These are phyloP conservation scores for Stylonectria norvegica DNA, from an alignment of 2,329 filamentous ascomycete species.

Conservation along the genomic window DNA sequence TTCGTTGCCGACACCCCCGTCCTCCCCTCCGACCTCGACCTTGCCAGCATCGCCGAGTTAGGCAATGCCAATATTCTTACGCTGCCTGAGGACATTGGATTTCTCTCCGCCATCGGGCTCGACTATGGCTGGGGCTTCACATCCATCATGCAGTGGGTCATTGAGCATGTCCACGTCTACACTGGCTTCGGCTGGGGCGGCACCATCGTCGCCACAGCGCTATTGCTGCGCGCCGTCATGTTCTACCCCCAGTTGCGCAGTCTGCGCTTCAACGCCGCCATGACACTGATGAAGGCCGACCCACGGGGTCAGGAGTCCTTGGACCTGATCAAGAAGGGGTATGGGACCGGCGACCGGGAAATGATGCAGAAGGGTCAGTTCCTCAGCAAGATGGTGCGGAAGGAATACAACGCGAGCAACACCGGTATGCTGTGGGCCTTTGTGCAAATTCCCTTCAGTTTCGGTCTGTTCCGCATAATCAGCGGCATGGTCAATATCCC, in stretches of 20 bases:
- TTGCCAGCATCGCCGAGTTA: constrained; percentile 33
- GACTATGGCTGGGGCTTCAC: constrained; percentile 86
- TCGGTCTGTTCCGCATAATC: constrained; percentile 75
- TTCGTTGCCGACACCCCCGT: constrained; percentile 18
- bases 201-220: constrained; percentile 63
- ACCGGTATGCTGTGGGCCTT: constrained; percentile 37
- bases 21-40: constrained; percentile 31
- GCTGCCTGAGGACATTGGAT: constrained; percentile 75
- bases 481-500: constrained; percentile 72
- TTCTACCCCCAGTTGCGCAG: constrained; percentile 55
- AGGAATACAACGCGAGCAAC: constrained; percentile 35
- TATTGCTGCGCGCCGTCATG: constrained; percentile 62
- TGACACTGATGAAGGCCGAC: constrained; percentile 54
- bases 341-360: constrained; percentile 42
- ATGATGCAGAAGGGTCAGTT: constrained; percentile 35
- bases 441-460: constrained; percentile 63
- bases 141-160: constrained; percentile 64
- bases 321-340: constrained; percentile 48
- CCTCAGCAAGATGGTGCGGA: constrained; percentile 34
- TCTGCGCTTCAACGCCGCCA: constrained; percentile 46
- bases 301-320: constrained; percentile 50
- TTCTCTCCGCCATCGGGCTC: constrained; percentile 75
- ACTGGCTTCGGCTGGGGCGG: constrained; percentile 78
- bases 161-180: constrained; percentile 82
- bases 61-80: constrained; percentile 47